A percentile compares a stretch with the other conserved stretches of the same genome.
Evolutionary conservation across 1,284 basidiomycete genomes (phyloP).

Genomic region (Cutaneotrichosporon spelunceum): DNA sequence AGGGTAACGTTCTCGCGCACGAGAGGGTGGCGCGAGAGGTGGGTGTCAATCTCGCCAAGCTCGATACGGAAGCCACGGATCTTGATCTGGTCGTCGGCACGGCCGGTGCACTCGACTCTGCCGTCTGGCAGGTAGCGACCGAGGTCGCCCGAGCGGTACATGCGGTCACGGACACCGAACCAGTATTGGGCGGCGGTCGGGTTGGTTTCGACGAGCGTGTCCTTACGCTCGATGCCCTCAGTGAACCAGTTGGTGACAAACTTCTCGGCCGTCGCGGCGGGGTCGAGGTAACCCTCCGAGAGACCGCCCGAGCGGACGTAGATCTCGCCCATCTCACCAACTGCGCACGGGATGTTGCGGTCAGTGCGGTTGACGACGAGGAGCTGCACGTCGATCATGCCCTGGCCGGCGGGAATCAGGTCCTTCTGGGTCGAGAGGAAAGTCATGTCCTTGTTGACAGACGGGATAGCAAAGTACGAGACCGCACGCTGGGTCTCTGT

Average conservation of each 20-base stretch:
- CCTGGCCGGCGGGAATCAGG: constrained; percentile 95
- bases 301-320: constrained; percentile 96
- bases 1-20: constrained; percentile 96
- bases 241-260: constrained; percentile 93
- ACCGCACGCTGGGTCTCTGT: constrained; percentile 99
- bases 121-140: constrained; percentile 93
- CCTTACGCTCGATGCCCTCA: constrained; percentile 58
- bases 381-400: constrained; percentile 97
- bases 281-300: constrained; percentile 91
- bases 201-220: constrained; percentile 64
- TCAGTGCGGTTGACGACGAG: constrained; percentile 95
- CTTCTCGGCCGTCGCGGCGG: constrained; percentile 79
- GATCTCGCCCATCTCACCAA: constrained; percentile 98
- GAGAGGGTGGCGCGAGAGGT: constrained; percentile 88
- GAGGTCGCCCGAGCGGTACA: constrained; percentile 97
- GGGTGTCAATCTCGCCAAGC: constrained; percentile 96
- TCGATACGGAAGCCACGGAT: constrained; percentile 99
- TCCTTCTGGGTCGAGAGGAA: constrained; percentile 96
- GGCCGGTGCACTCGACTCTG: constrained; percentile 92
- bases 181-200: constrained; percentile 71
- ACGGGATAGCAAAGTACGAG: constrained; percentile 92
- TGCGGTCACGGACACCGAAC: constrained; percentile 96
- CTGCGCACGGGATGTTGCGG: constrained; percentile 79
- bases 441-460: constrained; percentile 75
- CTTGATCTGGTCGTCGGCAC: constrained; percentile 99